These are phyloP conservation scores for Trichosanthes truncata DNA, from an alignment of 306 rosid species.

Conservation along the genomic window DNA sequence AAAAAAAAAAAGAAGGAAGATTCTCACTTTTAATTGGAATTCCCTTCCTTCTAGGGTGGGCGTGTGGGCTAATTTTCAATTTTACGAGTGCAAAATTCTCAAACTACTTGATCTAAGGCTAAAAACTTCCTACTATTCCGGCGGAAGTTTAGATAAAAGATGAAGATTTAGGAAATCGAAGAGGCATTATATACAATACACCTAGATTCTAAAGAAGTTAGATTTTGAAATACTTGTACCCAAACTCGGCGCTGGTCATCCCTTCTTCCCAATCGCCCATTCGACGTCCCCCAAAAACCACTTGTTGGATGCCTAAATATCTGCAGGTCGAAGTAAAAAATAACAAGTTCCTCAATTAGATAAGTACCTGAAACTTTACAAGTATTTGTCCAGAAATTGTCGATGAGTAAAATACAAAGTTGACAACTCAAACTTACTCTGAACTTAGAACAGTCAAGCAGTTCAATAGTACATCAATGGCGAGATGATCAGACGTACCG, in stretches of 20 bases:
- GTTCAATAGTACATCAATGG: slow-evolving; percentile 79
- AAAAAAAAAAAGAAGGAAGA: too few relatives aligned
- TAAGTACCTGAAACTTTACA: not conserved
- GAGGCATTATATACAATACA: not conserved
- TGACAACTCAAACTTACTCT: slow-evolving; percentile 45
- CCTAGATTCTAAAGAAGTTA: slow-evolving; percentile 21
- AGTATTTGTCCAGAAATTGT: not conserved
- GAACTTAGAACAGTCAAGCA: slow-evolving; percentile 77
- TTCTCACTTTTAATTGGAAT: not conserved
- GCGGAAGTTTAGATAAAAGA: not conserved
- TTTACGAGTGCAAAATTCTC: not conserved
- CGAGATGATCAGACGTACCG: slow-evolving; percentile 74
- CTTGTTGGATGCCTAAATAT: slow-evolving; percentile 78
- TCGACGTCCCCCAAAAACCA: slow-evolving; percentile 72
- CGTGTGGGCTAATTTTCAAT: not conserved
- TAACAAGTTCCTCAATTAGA: not conserved
- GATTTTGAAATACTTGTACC: slow-evolving; percentile 79
- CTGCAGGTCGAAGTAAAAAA: slow-evolving; percentile 20
- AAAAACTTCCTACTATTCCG: not conserved
- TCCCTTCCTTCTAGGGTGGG: not conserved
- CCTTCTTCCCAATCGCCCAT: slow-evolving; percentile 98
- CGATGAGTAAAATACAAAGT: not conserved
- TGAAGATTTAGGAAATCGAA: not conserved
- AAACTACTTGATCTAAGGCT: not conserved
- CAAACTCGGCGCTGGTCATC: slow-evolving; percentile 63